These are phyloP conservation scores for Vicia villosa DNA, from an alignment of 306 rosid genomes.

Conservation along the genomic window DNA sequence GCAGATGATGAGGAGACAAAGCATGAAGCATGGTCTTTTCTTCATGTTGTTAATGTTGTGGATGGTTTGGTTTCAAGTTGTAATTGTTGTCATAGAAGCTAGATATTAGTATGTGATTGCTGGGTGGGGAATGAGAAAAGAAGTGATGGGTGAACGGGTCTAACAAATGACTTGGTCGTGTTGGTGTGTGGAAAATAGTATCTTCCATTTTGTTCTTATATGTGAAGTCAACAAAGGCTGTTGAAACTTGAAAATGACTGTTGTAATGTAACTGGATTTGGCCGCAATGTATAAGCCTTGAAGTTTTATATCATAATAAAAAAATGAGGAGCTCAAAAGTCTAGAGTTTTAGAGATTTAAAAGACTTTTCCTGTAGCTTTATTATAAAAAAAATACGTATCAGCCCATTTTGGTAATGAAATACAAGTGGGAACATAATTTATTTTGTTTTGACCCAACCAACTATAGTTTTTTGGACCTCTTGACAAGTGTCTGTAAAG, in stretches of 20 bases:
- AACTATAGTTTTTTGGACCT: too few species aligned
- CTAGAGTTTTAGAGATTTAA: too few species aligned
- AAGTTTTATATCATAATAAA: not conserved
- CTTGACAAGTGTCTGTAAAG: too few species aligned
- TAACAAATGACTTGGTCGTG: slow-evolving; percentile 23
- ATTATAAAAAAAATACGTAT: too few species aligned
- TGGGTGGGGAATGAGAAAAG: not conserved
- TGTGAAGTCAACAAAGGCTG: slow-evolving; percentile 23
- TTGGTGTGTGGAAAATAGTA: not conserved
- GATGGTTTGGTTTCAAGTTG: slow-evolving; percentile 14
- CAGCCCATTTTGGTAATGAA: too few species aligned
- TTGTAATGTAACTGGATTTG: slow-evolving; percentile 4
- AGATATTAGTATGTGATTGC: not conserved
- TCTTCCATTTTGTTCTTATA: not conserved
- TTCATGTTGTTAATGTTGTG: slow-evolving; percentile 32
- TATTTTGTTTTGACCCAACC: too few species aligned
- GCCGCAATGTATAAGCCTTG: not conserved
- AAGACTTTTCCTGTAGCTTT: too few species aligned
- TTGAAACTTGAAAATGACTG: not conserved
- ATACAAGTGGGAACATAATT: too few species aligned
- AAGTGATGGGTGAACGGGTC: slow-evolving; percentile 8
- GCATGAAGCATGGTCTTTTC: slow-evolving; percentile 17
- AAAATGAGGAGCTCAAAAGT: too few species aligned
- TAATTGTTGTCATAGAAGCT: slow-evolving; percentile 2
- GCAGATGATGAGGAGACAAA: slow-evolving; percentile 35